These are phyloP conservation scores for Diaporthe velutina DNA, from an alignment of 2,329 filamentous ascomycete genomes.

Conservation along the genomic window DNA sequence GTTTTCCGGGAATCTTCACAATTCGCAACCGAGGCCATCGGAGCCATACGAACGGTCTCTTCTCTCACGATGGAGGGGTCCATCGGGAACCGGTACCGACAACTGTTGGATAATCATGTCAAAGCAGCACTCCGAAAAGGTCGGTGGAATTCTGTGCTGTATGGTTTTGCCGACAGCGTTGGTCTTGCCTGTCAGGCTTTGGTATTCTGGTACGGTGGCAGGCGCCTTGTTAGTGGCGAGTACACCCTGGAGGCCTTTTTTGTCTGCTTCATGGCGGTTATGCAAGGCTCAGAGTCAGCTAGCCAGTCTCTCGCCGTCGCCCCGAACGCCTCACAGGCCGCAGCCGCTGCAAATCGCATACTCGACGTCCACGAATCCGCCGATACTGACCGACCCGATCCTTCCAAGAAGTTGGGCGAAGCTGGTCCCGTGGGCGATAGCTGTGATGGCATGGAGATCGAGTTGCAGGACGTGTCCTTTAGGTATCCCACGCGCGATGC, in stretches of 20 bases:
- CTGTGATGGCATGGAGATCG: constrained; percentile 79
- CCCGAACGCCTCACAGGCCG: constrained; percentile 50
- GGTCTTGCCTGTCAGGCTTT: constrained; percentile 64
- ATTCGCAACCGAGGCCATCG: constrained; percentile 73
- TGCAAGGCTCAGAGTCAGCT: constrained; percentile 78
- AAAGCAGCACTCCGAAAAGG: constrained; percentile 66
- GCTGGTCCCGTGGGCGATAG: constrained; percentile 60
- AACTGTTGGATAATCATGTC: constrained; percentile 60
- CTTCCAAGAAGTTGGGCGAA: constrained; percentile 43
- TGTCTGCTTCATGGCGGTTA: constrained; percentile 82
- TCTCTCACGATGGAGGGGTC: constrained; percentile 71
- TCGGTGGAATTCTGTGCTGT: constrained; percentile 74
- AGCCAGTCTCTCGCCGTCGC: constrained; percentile 50
- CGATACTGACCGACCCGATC: constrained; percentile 53
- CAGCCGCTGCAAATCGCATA: constrained; percentile 48
- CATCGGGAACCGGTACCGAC: constrained; percentile 58
- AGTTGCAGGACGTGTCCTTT: constrained; percentile 95
- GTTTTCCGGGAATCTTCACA: constrained; percentile 73
- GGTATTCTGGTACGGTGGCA: constrained; percentile 93
- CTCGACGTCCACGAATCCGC: constrained; percentile 76
- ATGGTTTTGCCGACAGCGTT: constrained; percentile 63
- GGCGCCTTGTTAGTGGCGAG: constrained; percentile 76
- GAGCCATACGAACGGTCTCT: constrained; percentile 72
- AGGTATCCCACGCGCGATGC: constrained; percentile 93
- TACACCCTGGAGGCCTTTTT: constrained; percentile 91